phyloP scores from a whole-genome alignment of 177 flowering plant species.

The Vitis hybrid region DNA sequence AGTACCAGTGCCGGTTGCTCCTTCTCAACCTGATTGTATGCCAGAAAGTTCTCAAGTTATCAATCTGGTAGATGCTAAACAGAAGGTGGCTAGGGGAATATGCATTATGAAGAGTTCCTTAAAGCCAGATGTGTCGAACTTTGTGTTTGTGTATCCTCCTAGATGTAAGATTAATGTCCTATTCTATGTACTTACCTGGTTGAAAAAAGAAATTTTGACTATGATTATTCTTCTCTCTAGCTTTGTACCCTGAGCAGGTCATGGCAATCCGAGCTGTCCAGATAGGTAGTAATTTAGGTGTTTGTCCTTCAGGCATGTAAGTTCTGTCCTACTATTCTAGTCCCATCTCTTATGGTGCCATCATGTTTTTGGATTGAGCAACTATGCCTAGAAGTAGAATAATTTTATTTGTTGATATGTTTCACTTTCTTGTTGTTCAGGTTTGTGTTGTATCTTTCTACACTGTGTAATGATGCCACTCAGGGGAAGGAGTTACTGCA shows the following conservation, averaged over 20 bases:
- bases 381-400: no score
- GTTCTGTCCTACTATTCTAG: constrained; percentile 22
- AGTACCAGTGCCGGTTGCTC: constrained; percentile 21
- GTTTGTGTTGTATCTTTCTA: constrained; percentile 72
- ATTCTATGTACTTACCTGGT: not conserved
- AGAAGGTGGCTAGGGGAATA: constrained; percentile 74
- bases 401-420: not conserved
- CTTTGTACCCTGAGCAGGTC: constrained; percentile 71
- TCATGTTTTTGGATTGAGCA: not conserved
- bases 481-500: constrained; percentile 59
- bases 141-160: constrained; percentile 78
- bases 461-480: constrained; percentile 50
- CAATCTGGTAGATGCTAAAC: constrained; percentile 18
- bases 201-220: not conserved
- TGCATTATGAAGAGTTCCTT: constrained; percentile 62
- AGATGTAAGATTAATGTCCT: constrained; percentile 51
- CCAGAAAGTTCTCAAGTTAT: constrained; percentile 22
- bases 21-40: constrained; percentile 19
- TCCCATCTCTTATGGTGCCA: not conserved
- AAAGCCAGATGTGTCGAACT: constrained; percentile 51
- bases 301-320: constrained; percentile 85
- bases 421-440: constrained; percentile 35
- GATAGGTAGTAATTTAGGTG: constrained; percentile 58
- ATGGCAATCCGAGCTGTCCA: constrained; percentile 73
- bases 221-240: constrained; percentile 35